phyloP scores from a whole-genome alignment of 495 filamentous ascomycete genomes.

The Hypomontagnella submonticulosa region DNA sequence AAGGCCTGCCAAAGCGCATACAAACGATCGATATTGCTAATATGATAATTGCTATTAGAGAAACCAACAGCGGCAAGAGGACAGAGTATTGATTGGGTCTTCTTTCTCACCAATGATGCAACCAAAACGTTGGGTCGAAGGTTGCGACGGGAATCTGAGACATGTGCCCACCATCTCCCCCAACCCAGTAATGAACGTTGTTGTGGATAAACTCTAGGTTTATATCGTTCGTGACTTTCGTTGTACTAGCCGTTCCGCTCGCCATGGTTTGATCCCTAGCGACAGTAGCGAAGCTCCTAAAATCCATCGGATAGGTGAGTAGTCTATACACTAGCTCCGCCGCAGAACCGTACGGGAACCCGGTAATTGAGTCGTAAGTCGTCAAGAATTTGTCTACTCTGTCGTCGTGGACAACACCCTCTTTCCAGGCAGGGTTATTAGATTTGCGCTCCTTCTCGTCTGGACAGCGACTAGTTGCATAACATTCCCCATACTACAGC shows the following conservation, averaged over 20 bases:
- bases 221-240: constrained; percentile 34
- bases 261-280: too few relatives aligned
- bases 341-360: too few relatives aligned
- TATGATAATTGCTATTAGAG: constrained; percentile 14
- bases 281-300: too few relatives aligned
- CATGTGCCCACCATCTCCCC: constrained; percentile 56
- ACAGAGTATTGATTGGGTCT: background rate
- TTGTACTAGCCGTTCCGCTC: background rate
- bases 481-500: too few relatives aligned
- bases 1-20: constrained; percentile 56
- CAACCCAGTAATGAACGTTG: constrained; percentile 55
- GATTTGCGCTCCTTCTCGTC: too few relatives aligned
- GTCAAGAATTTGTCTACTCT: too few relatives aligned
- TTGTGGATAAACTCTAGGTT: constrained; percentile 58
- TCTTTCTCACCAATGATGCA: constrained; percentile 49
- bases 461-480: too few relatives aligned
- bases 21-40: constrained; percentile 56
- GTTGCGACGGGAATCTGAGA: constrained; percentile 50
- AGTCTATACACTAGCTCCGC: too few relatives aligned
- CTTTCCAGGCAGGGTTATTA: too few relatives aligned
- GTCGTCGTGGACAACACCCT: too few relatives aligned
- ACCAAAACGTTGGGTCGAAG: constrained; percentile 60
- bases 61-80: background rate
- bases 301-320: too few relatives aligned
- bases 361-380: too few relatives aligned